Evolutionary conservation across 208 protist species (phyloP).

Genomic region (Trypanosomatidae sp.): DNA sequence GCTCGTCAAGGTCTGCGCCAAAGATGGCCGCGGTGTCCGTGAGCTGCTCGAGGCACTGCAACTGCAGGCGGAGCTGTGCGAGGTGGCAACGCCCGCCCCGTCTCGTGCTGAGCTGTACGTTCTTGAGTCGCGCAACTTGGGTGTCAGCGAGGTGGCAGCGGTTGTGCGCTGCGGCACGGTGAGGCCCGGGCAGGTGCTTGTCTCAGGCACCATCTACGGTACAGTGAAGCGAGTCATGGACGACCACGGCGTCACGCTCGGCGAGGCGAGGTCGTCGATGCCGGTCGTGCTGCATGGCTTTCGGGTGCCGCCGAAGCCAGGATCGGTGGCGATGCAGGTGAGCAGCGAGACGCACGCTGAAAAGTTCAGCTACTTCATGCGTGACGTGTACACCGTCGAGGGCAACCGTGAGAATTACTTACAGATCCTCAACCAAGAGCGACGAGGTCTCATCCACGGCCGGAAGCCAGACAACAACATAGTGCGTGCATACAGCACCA

Average conservation of each 20-base stretch:
- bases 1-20: constrained; percentile 90
- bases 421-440: constrained; percentile 79
- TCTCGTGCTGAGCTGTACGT: constrained; percentile 89
- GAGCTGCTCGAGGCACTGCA: constrained; percentile 90
- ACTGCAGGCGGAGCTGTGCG: constrained; percentile 89
- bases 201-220: constrained; percentile 76
- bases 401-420: constrained; percentile 79
- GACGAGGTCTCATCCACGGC: constrained; percentile 66
- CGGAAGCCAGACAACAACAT: constrained; percentile 90
- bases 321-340: constrained; percentile 83
- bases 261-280: constrained; percentile 62
- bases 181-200: constrained; percentile 64
- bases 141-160: constrained; percentile 55
- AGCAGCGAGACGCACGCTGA: constrained; percentile 84
- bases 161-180: constrained; percentile 85
- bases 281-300: constrained; percentile 84
- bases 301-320: constrained; percentile 77
- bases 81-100: constrained; percentile 69
- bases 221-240: constrained; percentile 69
- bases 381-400: constrained; percentile 83
- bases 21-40: constrained; percentile 83
- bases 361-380: constrained; percentile 88
- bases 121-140: constrained; percentile 82
- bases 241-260: constrained; percentile 59
- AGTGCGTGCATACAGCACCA: constrained; percentile 64